Evolutionary conservation across 768 basidiomycete genomes (phyloP).

Genomic region (Fomitopsis pulvina): DNA sequence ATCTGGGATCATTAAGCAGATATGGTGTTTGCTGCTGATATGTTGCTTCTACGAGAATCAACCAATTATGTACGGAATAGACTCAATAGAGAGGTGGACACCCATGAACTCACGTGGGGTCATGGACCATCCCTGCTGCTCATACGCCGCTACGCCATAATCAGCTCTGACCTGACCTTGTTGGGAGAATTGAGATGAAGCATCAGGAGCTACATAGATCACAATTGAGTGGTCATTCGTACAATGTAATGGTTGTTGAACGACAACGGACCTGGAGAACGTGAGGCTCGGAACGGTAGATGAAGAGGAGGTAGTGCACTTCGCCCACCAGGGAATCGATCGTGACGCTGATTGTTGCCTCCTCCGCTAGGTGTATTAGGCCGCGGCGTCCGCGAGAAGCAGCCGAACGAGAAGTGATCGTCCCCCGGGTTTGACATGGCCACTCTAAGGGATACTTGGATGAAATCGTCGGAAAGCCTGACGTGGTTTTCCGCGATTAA

Average conservation of each 20-base stretch:
- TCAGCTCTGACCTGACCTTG: slow-evolving; percentile 57
- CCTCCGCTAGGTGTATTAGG: slow-evolving; percentile 56
- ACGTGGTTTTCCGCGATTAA: slow-evolving; percentile 10
- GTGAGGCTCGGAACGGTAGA: slow-evolving; percentile 82
- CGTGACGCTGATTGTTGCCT: slow-evolving; percentile 34
- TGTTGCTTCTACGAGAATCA: background rate
- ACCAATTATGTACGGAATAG: background rate
- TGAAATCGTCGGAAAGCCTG: slow-evolving; percentile 19
- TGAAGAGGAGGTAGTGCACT: slow-evolving; percentile 82
- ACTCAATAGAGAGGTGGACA: background rate
- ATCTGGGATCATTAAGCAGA: slow-evolving; percentile 38
- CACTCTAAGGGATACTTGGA: slow-evolving; percentile 34
- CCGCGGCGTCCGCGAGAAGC: slow-evolving; percentile 49
- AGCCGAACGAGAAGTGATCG: slow-evolving; percentile 59
- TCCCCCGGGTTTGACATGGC: slow-evolving; percentile 68
- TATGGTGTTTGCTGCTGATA: slow-evolving; percentile 6
- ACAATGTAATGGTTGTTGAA: slow-evolving; percentile 18
- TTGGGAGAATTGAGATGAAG: slow-evolving; percentile 46
- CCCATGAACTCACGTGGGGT: slow-evolving; percentile 19
- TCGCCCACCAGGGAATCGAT: slow-evolving; percentile 79
- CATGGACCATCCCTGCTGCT: slow-evolving; percentile 21
- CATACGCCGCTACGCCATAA: slow-evolving; percentile 32
- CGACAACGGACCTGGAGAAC: slow-evolving; percentile 81
- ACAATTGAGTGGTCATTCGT: slow-evolving; percentile 31
- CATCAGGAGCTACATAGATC: slow-evolving; percentile 54